Evolutionary conservation across 2,329 filamentous ascomycete genomes (phyloP).

Genomic region (Fusarium nelsonii): DNA sequence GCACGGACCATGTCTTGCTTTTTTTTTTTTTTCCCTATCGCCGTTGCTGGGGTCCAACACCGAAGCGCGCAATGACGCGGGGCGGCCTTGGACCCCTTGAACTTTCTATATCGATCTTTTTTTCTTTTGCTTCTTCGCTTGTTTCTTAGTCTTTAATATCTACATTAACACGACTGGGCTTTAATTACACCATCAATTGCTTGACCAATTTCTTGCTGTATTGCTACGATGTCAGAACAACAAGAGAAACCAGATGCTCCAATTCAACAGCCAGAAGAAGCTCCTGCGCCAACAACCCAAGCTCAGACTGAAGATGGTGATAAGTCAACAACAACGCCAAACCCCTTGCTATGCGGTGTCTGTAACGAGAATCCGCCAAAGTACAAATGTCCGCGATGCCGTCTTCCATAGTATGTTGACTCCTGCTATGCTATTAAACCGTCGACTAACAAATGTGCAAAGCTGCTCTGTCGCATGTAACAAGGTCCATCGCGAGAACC

Average conservation of each 20-base stretch:
- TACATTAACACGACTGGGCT: not conserved
- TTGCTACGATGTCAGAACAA: constrained; percentile 30
- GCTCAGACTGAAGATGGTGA: constrained; percentile 4
- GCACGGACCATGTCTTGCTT: constrained; percentile 28
- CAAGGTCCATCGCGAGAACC: constrained; percentile 63
- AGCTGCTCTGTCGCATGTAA: constrained; percentile 72
- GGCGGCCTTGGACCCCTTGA: constrained; percentile 27
- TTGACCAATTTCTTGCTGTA: not conserved
- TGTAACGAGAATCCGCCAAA: constrained; percentile 66
- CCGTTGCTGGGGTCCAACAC: constrained; percentile 13
- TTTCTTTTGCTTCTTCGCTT: not conserved
- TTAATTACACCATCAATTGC: not conserved
- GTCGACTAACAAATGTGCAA: constrained; percentile 13
- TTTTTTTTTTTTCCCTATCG: not conserved
- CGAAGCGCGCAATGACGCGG: constrained; percentile 37
- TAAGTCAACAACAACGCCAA: constrained; percentile 14
- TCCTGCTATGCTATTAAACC: no score
- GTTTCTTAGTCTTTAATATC: not conserved
- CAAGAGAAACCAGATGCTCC: constrained; percentile 11
- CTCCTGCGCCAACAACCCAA: constrained; percentile 2
- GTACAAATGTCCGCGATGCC: constrained; percentile 73
- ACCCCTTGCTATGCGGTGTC: constrained; percentile 60
- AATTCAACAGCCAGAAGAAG: constrained; percentile 7
- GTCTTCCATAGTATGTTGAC: constrained; percentile 66
- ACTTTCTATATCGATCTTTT: constrained; percentile 16